Evolutionary conservation across 2,329 filamentous ascomycete species (phyloP).

Genomic region (Lecanoromycetidae sp.): DNA sequence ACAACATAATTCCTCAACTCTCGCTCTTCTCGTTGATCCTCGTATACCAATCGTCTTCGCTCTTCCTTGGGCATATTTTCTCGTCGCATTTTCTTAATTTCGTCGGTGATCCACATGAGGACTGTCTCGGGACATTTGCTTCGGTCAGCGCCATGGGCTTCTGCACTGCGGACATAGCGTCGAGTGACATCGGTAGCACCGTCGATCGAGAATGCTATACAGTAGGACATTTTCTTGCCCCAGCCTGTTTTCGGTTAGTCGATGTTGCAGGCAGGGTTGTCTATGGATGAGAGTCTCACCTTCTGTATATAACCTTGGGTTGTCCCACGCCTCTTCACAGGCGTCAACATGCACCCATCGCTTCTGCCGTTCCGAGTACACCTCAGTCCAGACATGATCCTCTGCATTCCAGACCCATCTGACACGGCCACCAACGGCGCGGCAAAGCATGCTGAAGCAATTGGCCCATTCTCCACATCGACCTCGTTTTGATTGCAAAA

Average conservation of each 20-base stretch:
- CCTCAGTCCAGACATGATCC: slow-evolving; percentile 95
- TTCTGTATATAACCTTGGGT: slow-evolving; percentile 80
- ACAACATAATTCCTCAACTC: slow-evolving; percentile 35
- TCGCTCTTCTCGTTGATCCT: slow-evolving; percentile 38
- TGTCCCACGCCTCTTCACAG: slow-evolving; percentile 92
- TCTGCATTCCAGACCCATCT: slow-evolving; percentile 98
- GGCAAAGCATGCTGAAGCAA: slow-evolving; percentile 96
- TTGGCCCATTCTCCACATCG: slow-evolving; percentile 95
- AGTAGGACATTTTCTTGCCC: slow-evolving; percentile 94
- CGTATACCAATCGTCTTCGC: slow-evolving; percentile 39
- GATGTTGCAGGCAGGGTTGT: too few species aligned
- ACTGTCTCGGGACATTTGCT: slow-evolving; percentile 78
- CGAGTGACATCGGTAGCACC: slow-evolving; percentile 58
- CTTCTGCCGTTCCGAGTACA: slow-evolving; percentile 86
- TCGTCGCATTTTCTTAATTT: slow-evolving; percentile 75
- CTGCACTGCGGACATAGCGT: slow-evolving; percentile 45
- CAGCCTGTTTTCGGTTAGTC: too few species aligned
- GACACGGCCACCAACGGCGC: slow-evolving; percentile 78
- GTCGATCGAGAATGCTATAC: slow-evolving; percentile 89
- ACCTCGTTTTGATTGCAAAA: slow-evolving; percentile 75
- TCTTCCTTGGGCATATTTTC: slow-evolving; percentile 77
- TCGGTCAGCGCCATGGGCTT: slow-evolving; percentile 55
- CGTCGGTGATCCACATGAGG: slow-evolving; percentile 78
- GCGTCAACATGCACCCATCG: slow-evolving; percentile 96
- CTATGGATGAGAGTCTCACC: slow-evolving; percentile 41